Evolutionary conservation across 2,329 filamentous ascomycete genomes (phyloP).

Genomic region (Monilinia fructicola): DNA sequence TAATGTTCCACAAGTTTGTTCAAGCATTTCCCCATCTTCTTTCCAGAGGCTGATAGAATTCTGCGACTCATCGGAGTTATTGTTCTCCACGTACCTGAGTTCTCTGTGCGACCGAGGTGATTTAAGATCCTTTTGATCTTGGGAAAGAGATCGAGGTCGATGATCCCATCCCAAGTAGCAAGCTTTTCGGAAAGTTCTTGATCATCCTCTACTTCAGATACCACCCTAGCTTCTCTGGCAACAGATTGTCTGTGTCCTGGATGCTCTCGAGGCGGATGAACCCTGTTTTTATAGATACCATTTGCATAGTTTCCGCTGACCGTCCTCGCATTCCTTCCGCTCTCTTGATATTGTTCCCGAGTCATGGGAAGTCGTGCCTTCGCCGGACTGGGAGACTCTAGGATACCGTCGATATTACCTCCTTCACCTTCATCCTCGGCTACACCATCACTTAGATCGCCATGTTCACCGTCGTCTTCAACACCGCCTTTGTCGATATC

Average conservation of each 20-base stretch:
- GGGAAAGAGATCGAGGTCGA: neutral
- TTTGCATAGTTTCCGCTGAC: slow-evolving; percentile 9
- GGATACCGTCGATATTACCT: neutral
- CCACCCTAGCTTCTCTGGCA: neutral
- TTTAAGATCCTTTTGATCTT: neutral
- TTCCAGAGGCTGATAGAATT: neutral
- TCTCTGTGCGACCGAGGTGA: neutral
- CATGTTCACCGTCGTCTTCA: neutral
- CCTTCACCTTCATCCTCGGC: neutral
- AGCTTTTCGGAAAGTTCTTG: neutral
- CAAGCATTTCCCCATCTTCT: neutral
- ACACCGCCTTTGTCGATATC: neutral
- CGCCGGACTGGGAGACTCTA: neutral
- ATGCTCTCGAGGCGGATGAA: neutral
- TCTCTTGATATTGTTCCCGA: neutral
- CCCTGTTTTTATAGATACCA: neutral
- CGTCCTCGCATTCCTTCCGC: neutral
- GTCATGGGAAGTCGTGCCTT: neutral
- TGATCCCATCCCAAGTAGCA: neutral
- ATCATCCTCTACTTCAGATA: neutral
- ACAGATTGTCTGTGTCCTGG: neutral
- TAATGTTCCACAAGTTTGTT: neutral
- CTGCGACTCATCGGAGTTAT: neutral
- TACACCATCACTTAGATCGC: neutral
- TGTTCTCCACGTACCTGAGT: neutral